Base-by-base conservation (phyloP, 768 basidiomycete species). In the Rhizopogon salebrosus region DNA sequence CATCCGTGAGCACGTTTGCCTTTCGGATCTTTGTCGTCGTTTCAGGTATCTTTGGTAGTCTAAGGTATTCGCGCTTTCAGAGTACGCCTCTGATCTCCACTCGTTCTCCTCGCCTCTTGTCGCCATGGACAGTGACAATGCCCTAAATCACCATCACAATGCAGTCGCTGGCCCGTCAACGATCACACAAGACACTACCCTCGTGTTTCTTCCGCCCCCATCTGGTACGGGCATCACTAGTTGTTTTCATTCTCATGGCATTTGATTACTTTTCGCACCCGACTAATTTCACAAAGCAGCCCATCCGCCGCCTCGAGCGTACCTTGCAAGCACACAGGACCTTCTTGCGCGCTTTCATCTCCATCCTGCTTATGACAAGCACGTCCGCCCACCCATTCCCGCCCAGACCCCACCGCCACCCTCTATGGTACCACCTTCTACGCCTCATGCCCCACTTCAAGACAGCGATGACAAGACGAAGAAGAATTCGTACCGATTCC, bases 261-360 rank as follows among this genome's bases (percentile, higher is more conserved):
- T 46, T 46, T 46, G 45, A 46, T 46, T 46, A 34, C 45, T 22
- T 46, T 46, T 46, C 45, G 35, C 45, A 46, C 42, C 54, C 49
- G 35, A 53, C 53, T 60, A 55, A 62, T 61, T 26, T 23, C 14
- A 49, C 48, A 53, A 42, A 60, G 59, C 46, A 63, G 63, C 49
- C 41, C 49, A 56, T 45, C 69, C 71, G 36, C 77, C 62, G 34
- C 66, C 66, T 11, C 66, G 58, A 43, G 59, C 75, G 24, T 74
- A 79, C 65, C 78, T 92, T 48, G 67, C 76, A 37, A 88, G 89
- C 70, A 90, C 90, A 1, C 82, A 92, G 62, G 89, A 92, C 70
- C 82, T 92, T 48, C 75, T 92, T 52, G 73, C 79, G 41, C 83
- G 84, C 55, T 88, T 92, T 61, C 73, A 79, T 46, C 80, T 92